These are phyloP conservation scores for Amesomyces nigricolor DNA, from an alignment of 2,329 filamentous ascomycete genomes.

Conservation along the genomic window DNA sequence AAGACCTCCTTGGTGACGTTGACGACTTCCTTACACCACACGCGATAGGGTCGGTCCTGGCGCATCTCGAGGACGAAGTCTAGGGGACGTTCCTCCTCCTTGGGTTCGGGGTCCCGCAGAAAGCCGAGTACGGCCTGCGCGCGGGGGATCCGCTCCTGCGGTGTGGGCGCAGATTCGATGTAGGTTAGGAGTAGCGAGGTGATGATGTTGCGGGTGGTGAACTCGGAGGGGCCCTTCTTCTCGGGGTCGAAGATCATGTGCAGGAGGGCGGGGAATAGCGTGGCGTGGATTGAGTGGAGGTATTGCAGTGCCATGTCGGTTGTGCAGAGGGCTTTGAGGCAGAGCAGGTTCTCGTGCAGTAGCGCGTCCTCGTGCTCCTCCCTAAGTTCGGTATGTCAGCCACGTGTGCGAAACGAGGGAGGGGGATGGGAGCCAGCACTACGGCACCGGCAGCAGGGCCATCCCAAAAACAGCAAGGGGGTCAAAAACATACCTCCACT, in stretches of 20 bases:
- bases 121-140: constrained; percentile 71
- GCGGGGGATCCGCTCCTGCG: constrained; percentile 58
- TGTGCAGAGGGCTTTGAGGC: constrained; percentile 89
- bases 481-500: constrained; percentile 69
- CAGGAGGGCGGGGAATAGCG: constrained; percentile 79
- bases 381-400: constrained; percentile 39
- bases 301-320: constrained; percentile 80
- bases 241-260: constrained; percentile 95
- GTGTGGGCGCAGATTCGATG: constrained; percentile 58
- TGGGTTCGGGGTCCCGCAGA: constrained; percentile 70
- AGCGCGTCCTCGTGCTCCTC: constrained; percentile 95
- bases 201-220: constrained; percentile 85
- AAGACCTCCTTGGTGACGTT: constrained; percentile 97
- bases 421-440: background rate
- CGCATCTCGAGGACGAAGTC: constrained; percentile 89
- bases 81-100: constrained; percentile 69
- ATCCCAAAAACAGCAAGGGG: background rate
- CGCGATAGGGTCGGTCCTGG: constrained; percentile 76
- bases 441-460: constrained; percentile 9
- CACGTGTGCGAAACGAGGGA: constrained; percentile 1
- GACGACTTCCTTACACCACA: constrained; percentile 89
- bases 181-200: constrained; percentile 86
- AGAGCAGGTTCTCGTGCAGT: constrained; percentile 85
- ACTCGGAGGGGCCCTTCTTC: constrained; percentile 95
- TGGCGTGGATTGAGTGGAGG: constrained; percentile 70